Evolutionary conservation across 225 moss, liverwort and hornwort genomes (phyloP), one percentile per base, ranked within the genome.

Genomic region (Polytrichum commune): DNA sequence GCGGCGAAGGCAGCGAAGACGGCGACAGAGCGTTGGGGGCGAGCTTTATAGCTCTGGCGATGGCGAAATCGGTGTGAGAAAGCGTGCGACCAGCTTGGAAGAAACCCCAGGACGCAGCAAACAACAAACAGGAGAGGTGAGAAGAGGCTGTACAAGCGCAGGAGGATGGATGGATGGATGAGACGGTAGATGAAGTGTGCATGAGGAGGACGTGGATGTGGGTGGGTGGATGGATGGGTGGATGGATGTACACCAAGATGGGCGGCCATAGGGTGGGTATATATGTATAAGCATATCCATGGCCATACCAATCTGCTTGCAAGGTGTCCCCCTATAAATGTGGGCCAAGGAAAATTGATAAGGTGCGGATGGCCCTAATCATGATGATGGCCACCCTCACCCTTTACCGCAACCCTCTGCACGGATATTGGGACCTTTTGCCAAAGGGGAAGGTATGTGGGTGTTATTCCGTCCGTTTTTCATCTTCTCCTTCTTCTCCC

Each of bases 231-330:
- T 13, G 13, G 1, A 29, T 5, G 4, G 2, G 7, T 32, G 32
- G 32, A 32, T 32, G 32, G 46, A 46, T 7, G 38, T 2, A 38
- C 2, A 13, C 0, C 13, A 0, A 7, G 13, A 46, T 46, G 46
- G 46, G 46, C 55, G 56, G 56, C 55, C 63, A 72, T 78, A 4
- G 38, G 65, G 57, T 72, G 57, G 63, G 24, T 73, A 78, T 75
- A 81, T 73, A 70, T 81, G 81, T 70, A 74, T 1, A 23, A 63
- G 84, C 33, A 81, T 84, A 84, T 84, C 78, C 84, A 73, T 30
- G 35, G 54, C 54, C 70, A 68, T 78, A 67, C 67, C 70, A 72
- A 81, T 76, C 81, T 58, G 35, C 73, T 75, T 63, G 4, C 46
- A 16, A 55, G 55, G 16, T 28, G 46, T 57, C 28, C 66, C 60